Percentiles rank a stretch among this genome's conserved stretches.
Conservation (phyloP, 139 green algal genomes). For the Trebouxia sp. region DNA sequence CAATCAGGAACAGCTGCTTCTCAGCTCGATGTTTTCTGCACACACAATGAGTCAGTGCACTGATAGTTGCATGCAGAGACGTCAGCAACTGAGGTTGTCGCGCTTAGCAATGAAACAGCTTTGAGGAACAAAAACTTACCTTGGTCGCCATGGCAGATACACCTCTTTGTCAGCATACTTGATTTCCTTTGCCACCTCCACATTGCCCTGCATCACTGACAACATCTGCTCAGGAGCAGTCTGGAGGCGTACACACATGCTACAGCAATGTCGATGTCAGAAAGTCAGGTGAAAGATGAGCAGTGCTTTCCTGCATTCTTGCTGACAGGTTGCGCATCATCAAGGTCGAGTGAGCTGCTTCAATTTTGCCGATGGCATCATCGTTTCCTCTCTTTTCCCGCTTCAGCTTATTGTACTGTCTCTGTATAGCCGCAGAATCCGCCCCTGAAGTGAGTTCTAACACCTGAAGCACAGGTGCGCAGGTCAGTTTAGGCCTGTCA, state of each 20-base stretch:
- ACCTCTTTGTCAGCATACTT: constrained; percentile 55
- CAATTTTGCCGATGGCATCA: constrained; percentile 38
- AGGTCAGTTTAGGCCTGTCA: not conserved
- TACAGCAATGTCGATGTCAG: not conserved
- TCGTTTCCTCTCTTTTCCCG: constrained; percentile 44
- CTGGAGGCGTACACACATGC: not conserved
- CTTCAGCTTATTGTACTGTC: constrained; percentile 52
- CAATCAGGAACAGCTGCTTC: constrained; percentile 43
- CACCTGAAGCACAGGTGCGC: constrained; percentile 41
- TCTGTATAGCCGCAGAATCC: constrained; percentile 46
- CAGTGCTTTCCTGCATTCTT: constrained; percentile 38
- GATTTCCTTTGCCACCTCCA: constrained; percentile 53
- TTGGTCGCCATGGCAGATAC: constrained; percentile 66
- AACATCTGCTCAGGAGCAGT: not conserved
- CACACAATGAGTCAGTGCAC: not conserved
- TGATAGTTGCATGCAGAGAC: not conserved
- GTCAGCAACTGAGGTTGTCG: not conserved
- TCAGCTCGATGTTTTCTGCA: constrained; percentile 42
- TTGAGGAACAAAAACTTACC: constrained; percentile 25
- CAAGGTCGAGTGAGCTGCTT: constrained; percentile 56
- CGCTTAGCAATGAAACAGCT: no score
- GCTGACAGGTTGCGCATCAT: constrained; percentile 60
- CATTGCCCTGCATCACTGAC: constrained; percentile 35
- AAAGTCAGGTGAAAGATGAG: not conserved
- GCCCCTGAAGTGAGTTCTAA: constrained; percentile 48